Evolutionary conservation across 2,329 filamentous ascomycete species (phyloP), one percentile per base, ranked within the genome.

Genomic region (Dactylonectria macrodidyma): DNA sequence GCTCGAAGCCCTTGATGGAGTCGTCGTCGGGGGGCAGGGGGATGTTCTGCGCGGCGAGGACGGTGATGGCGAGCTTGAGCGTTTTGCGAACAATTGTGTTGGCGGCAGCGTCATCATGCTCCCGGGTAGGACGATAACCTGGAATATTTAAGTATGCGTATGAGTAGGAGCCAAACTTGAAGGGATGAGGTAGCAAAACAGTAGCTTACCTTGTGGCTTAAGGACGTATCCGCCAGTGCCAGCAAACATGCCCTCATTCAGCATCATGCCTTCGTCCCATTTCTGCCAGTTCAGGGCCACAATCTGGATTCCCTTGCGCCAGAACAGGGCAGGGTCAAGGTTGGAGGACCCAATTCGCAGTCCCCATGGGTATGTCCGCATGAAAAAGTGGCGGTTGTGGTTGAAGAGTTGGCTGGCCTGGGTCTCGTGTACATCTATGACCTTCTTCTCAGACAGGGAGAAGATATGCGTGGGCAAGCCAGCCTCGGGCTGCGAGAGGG

Each of bases 251-350:
- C 90, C 95, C 77, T 96, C 91, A 77, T 98, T 98, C 14, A 97
- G 87, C 95, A 98, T 98, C 91, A 97, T 97, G 36, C 94, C 95
- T 73, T 94, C 92, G 76, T 98, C 95, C 80, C 93, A 91, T 68
- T 91, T 92, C 81, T 98, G 95, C 94, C 95, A 98, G 82, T 98
- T 98, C 68, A 98, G 84, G 0, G 95, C 95, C 1, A 97, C 94
- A 73, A 98, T 92, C 80, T 98, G 95, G 3, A 97, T 92, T 14
- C 95, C 95, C 71, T 93, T 91, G 36, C 94, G 88, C 95, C 95
- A 98, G 81, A 95, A 96, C 3, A 92, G 87, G 1, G 90, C 89
- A 5, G 95, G 95, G 73, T 97, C 94, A 12, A 97, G 85, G 77
- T 98, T 98, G 1, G 93, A 96, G 0, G 94, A 97, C 67, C 89